Conservation (phyloP, 768 basidiomycete genomes). For the Boletus edulis region DNA sequence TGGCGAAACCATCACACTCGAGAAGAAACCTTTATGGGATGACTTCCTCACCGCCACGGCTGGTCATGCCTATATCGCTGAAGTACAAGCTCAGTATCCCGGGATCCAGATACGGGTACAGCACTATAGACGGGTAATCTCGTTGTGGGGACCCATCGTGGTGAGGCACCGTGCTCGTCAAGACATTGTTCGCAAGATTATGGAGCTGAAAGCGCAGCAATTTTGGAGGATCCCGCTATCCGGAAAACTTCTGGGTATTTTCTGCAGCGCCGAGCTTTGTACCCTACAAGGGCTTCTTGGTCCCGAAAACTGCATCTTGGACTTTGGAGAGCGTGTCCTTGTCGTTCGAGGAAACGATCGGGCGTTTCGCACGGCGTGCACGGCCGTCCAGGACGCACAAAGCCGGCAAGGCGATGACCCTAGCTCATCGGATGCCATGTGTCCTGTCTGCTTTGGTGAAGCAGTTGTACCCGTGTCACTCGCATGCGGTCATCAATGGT, state of each 20-base stretch:
- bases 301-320: slow-evolving; percentile 52
- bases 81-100: slow-evolving; percentile 38
- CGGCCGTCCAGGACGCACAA: slow-evolving; percentile 41
- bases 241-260: slow-evolving; percentile 42
- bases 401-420: slow-evolving; percentile 29
- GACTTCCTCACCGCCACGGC: slow-evolving; percentile 47
- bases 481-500: slow-evolving; percentile 68
- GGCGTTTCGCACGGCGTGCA: slow-evolving; percentile 33
- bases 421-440: slow-evolving; percentile 31
- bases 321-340: slow-evolving; percentile 42
- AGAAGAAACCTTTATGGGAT: slow-evolving; percentile 63
- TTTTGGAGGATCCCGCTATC: slow-evolving; percentile 46
- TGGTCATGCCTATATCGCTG: slow-evolving; percentile 45
- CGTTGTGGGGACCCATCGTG: slow-evolving; percentile 50
- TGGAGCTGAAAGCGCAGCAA: slow-evolving; percentile 41
- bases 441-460: slow-evolving; percentile 71
- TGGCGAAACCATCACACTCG: slow-evolving; percentile 55
- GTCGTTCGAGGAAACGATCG: slow-evolving; percentile 54
- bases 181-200: slow-evolving; percentile 47
- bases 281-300: slow-evolving; percentile 52
- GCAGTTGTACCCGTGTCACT: slow-evolving; percentile 51
- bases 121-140: slow-evolving; percentile 40
- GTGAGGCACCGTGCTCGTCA: slow-evolving; percentile 40
- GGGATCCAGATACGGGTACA: slow-evolving; percentile 47
- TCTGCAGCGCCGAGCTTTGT: slow-evolving; percentile 46